Conservation (phyloP, 306 rosid genomes). For the Prunus mongolica region DNA sequence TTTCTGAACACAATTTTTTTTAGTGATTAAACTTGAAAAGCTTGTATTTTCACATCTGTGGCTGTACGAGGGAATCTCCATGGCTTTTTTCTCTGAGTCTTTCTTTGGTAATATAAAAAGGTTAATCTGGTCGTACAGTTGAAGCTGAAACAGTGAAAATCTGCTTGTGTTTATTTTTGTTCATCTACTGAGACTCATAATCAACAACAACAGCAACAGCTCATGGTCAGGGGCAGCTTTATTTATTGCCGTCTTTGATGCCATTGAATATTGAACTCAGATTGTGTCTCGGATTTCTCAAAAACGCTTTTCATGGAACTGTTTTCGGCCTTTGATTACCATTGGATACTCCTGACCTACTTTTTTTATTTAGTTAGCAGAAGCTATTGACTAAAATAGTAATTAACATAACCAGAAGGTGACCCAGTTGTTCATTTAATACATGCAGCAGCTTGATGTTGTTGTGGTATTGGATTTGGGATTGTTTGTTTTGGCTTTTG, state of each 20-base stretch:
- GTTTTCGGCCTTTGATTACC: conserved; percentile 8
- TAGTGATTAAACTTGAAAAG: neutral
- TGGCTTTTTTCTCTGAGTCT: neutral
- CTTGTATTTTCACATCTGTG: conserved; percentile 9
- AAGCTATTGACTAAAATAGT: neutral
- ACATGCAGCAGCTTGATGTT: neutral
- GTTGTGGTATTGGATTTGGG: neutral
- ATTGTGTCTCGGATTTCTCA: neutral
- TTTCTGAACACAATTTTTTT: neutral
- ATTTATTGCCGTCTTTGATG: conserved; percentile 8
- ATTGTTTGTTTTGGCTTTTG: neutral
- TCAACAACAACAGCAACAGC: neutral
- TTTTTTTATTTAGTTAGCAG: conserved; percentile 1
- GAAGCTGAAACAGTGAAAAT: conserved; percentile 3
- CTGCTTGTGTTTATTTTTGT: conserved; percentile 3
- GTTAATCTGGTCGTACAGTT: conserved; percentile 3
- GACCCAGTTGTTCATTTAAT: conserved; percentile 16
- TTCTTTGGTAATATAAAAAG: conserved; percentile 15
- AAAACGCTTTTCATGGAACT: neutral
- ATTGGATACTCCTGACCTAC: conserved; percentile 55
- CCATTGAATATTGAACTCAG: neutral
- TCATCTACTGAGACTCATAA: neutral
- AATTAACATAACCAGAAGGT: conserved; percentile 3
- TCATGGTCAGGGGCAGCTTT: conserved; percentile 12
- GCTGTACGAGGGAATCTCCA: conserved; percentile 40